A percentile compares a stretch with the other conserved stretches of the same genome.
Conservation (phyloP, 1,139 yeast species). For the Lodderomyces parapsilosis region DNA sequence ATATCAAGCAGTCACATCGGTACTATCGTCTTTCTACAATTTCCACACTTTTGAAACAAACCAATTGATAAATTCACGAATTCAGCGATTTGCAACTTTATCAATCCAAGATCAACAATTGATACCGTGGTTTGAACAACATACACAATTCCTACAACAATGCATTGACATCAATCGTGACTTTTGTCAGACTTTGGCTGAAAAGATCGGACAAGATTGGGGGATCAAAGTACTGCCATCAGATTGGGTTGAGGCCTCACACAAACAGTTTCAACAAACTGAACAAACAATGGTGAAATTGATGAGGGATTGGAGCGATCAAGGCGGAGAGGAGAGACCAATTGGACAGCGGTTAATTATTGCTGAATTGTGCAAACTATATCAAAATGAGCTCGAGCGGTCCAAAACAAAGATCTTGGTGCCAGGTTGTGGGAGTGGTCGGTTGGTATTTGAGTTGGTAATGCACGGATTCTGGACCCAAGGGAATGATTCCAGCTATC, state of each 20-base stretch:
- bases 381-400: slow-evolving; percentile 41
- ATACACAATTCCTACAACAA: slow-evolving; percentile 42
- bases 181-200: slow-evolving; percentile 49
- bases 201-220: slow-evolving; percentile 51
- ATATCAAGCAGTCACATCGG: slow-evolving; percentile 36
- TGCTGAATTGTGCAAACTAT: slow-evolving; percentile 38
- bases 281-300: slow-evolving; percentile 62
- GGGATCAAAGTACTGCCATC: slow-evolving; percentile 33
- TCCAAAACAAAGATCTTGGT: slow-evolving; percentile 51
- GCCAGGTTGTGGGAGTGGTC: slow-evolving; percentile 85
- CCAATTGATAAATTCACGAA: slow-evolving; percentile 35
- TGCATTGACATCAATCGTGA: slow-evolving; percentile 50
- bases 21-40: slow-evolving; percentile 36
- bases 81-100: slow-evolving; percentile 30
- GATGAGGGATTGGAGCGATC: slow-evolving; percentile 73
- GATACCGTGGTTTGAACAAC: slow-evolving; percentile 52
- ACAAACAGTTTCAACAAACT: slow-evolving; percentile 59
- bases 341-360: slow-evolving; percentile 47
- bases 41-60: slow-evolving; percentile 37
- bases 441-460: slow-evolving; percentile 74
- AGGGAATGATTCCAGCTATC: slow-evolving; percentile 83
- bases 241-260: slow-evolving; percentile 46
- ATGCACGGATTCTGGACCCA: slow-evolving; percentile 68
- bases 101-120: slow-evolving; percentile 39
- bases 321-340: slow-evolving; percentile 56